Evolutionary conservation across 106 monocot species (phyloP).

Genomic region (Dendrobium officinale): DNA sequence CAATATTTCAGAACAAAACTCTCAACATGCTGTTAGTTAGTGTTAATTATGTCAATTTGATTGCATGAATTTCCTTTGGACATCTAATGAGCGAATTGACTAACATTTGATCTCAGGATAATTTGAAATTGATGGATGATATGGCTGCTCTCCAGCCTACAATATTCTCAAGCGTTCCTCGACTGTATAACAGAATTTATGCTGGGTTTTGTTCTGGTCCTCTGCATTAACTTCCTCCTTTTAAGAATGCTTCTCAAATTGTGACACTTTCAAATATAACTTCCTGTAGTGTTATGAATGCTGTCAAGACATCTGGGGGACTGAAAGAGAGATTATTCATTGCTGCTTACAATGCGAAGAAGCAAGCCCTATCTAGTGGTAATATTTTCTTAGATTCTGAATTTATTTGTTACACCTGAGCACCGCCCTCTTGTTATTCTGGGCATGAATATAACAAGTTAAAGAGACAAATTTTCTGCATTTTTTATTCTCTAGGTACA

Average conservation of each 20-base stretch:
- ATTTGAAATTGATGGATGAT: slow-evolving; percentile 95
- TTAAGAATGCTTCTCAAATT: neutral
- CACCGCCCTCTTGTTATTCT: neutral
- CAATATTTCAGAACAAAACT: neutral
- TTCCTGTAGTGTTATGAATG: slow-evolving; percentile 67
- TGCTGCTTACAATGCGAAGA: slow-evolving; percentile 82
- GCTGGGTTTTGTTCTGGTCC: slow-evolving; percentile 55
- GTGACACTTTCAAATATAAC: slow-evolving; percentile 5
- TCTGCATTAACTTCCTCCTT: neutral
- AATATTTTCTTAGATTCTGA: slow-evolving; percentile 5
- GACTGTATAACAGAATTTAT: slow-evolving; percentile 93
- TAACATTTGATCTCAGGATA: slow-evolving; percentile 56
- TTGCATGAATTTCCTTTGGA: neutral
- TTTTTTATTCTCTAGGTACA: neutral
- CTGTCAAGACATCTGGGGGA: slow-evolving; percentile 84
- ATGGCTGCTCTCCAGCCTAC: slow-evolving; percentile 79
- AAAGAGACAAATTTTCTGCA: neutral
- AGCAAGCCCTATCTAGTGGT: slow-evolving; percentile 80
- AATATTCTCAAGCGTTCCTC: slow-evolving; percentile 84
- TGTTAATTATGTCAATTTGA: neutral
- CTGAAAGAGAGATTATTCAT: slow-evolving; percentile 75
- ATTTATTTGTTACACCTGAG: neutral
- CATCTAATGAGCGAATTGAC: neutral
- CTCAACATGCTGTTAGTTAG: neutral
- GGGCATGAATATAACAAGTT: neutral